phyloP scores from a whole-genome alignment of 352 stramenopile genomes.

The Phytophthora pisi region DNA sequence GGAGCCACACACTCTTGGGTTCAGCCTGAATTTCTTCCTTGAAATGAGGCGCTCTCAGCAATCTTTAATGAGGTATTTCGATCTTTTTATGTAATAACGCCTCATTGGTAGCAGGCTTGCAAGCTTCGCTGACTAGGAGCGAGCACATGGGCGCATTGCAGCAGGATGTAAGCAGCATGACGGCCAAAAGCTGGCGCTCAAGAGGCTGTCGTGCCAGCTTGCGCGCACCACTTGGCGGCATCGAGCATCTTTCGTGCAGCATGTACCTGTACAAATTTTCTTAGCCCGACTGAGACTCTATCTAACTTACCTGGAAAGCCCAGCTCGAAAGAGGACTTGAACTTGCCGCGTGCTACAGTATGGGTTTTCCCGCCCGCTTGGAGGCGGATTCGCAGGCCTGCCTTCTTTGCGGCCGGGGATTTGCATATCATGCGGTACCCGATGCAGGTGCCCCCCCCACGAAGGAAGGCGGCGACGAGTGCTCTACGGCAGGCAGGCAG shows the following conservation, averaged over 20 bases:
- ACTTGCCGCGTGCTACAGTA: constrained; percentile 13
- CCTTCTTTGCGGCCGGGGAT: constrained; percentile 7
- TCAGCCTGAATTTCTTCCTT: no score
- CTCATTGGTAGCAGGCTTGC: no score
- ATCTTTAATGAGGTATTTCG: no score
- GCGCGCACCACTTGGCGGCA: not conserved
- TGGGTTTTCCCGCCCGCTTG: constrained; percentile 5
- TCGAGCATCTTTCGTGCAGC: not conserved
- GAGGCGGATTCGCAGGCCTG: not conserved
- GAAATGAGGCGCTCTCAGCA: no score
- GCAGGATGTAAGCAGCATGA: not conserved
- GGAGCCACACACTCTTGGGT: no score
- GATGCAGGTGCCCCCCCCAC: not conserved
- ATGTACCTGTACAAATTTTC: no score
- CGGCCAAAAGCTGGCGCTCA: constrained; percentile 1
- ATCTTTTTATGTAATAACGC: no score
- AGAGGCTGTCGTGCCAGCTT: not conserved
- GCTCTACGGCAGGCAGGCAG: constrained; percentile 12
- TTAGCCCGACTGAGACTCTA: no score
- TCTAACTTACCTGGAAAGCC: not conserved
- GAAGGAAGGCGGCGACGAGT: not conserved
- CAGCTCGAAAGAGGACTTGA: constrained; percentile 26
- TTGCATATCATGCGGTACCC: constrained; percentile 19
- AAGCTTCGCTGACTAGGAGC: not conserved
- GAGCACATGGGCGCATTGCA: not conserved